Evolutionary conservation across 129 eudicot genomes (phyloP).

Genomic region (Tanacetum coccineum): DNA sequence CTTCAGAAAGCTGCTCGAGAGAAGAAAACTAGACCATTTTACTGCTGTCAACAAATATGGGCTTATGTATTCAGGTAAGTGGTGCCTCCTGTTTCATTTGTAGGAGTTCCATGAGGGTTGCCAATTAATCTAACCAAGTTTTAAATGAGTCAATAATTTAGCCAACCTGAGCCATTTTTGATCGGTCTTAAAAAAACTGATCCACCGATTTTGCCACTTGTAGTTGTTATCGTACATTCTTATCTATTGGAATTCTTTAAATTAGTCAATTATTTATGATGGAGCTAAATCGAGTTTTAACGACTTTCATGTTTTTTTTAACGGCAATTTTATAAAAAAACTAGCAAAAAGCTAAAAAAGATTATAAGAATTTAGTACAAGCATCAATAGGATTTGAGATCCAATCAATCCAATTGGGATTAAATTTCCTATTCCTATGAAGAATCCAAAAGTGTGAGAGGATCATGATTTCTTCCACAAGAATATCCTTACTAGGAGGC

Average conservation of each 20-base stretch:
- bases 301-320: background rate
- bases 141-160: background rate
- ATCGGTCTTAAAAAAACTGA: background rate
- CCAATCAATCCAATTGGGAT: no score
- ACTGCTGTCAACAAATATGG: constrained; percentile 74
- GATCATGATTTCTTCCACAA: no score
- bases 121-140: background rate
- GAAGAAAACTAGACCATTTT: constrained; percentile 82
- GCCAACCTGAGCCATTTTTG: background rate
- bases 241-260: background rate
- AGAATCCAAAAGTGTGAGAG: no score
- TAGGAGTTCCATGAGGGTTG: background rate
- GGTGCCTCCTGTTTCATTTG: background rate
- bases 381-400: no score
- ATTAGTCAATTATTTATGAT: background rate
- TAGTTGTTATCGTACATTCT: background rate
- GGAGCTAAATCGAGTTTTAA: background rate
- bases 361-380: no score
- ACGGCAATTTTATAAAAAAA: no score
- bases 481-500: no score
- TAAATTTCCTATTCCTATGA: no score
- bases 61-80: constrained; percentile 86
- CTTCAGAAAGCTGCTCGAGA: constrained; percentile 75
- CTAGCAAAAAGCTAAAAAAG: no score
- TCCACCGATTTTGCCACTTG: background rate